These are phyloP conservation scores for Acacia melanoxylon DNA, from an alignment of 306 rosid species.

Conservation along the genomic window DNA sequence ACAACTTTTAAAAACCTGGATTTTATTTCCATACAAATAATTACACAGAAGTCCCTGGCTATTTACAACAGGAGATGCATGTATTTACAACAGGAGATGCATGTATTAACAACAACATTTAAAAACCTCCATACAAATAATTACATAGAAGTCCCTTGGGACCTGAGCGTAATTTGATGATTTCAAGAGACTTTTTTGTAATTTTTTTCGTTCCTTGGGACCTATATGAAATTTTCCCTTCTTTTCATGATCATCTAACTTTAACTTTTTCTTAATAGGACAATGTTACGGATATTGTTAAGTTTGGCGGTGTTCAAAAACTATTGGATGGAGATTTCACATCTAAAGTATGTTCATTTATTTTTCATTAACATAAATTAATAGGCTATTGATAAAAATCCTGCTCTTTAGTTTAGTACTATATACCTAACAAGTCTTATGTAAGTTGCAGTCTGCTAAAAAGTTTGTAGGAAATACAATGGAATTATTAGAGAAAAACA, in stretches of 20 bases:
- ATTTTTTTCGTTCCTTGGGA: no score
- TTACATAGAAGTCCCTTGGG: no score
- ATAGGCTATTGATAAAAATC: neutral
- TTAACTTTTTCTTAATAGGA: constrained; percentile 50
- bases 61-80: no score
- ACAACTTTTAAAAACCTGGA: no score
- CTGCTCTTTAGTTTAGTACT: neutral
- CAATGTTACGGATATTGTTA: constrained; percentile 70
- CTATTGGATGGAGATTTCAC: constrained; percentile 68
- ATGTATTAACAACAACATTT: no score
- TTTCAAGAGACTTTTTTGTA: no score
- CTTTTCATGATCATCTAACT: constrained; percentile 19
- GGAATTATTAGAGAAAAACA: constrained; percentile 81
- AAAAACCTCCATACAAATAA: no score
- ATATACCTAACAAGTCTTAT: constrained; percentile 18
- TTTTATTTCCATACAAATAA: no score
- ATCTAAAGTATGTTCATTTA: constrained; percentile 58
- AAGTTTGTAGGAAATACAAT: constrained; percentile 76
- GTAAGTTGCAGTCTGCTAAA: constrained; percentile 65
- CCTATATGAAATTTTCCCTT: no score
- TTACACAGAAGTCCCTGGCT: no score
- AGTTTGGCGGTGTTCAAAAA: constrained; percentile 79
- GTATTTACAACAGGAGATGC: no score
- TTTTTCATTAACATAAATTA: neutral
- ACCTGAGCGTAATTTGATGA: no score